Base-by-base conservation (phyloP, 2,329 filamentous ascomycete genomes). In the Cercospora zeina region DNA sequence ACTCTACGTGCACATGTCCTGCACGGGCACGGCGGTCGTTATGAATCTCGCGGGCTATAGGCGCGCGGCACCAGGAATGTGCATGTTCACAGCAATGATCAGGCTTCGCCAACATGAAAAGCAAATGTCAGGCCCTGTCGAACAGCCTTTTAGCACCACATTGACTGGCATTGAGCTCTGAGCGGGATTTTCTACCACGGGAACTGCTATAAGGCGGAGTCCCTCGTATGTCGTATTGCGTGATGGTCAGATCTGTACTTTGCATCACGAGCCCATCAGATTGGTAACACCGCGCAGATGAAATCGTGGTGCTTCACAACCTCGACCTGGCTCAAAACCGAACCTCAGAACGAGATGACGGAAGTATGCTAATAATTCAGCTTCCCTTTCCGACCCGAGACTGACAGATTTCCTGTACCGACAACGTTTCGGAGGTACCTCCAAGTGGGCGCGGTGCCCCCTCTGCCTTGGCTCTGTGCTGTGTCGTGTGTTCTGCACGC, bases 401-500 rank as follows among this genome's bases (percentile, higher is more conserved):
- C 47, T 50, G 47, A 21, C 27, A 13, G n/a, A n/a, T n/a, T n/a
- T 16, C 21, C 27, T 27, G 47, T 31, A 21, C 21, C 47, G 47
- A 50, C 47, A 50, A 50, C 47, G 21, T 50, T 50, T 50, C 47
- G 47, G 47, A 7, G 27, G 47, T 50, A 14, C 21, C 21, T 50
- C 47, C n/a, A 21, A 21, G 11, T 31, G 47, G 47, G 42, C 42
- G 16, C 42, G 42, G 42, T 47, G 42, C 42, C 47, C 27, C 21
- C 47, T 50, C 47, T 30, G 10, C 21, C 37, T 42, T 42, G 37
- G 37, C 37, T 42, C 37, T 10, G 16, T 16, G 9, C n/a, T n/a
- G n/a, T n/a, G n/a, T 50, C 21, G 47, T 50, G 47, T 50, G 47
- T 21, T 50, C 47, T 50, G 27, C 47, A 50, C 47, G 47, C 47